A percentile compares a stretch with the other conserved stretches of the same genome.
Conservation (phyloP, 805 yeast genomes). For the Priceomyces haplophilus region DNA sequence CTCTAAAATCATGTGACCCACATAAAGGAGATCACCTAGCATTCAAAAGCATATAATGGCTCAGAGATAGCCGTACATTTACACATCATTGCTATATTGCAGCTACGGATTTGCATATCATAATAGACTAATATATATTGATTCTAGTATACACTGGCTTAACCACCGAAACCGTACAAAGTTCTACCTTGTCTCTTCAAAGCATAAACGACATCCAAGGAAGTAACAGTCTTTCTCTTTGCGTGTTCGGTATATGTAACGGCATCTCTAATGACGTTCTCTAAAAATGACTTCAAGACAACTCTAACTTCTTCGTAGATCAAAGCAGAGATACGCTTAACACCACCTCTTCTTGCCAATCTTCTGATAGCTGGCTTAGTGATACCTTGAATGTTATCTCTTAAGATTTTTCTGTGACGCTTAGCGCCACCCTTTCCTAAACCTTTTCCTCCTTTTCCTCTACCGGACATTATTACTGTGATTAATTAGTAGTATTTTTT, state of each 20-base stretch:
- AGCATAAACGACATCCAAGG: constrained; percentile 97
- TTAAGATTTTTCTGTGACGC: constrained; percentile 99
- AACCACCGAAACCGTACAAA: constrained; percentile 99
- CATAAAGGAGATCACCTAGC: neutral
- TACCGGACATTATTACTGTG: constrained; percentile 78
- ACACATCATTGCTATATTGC: too few species aligned
- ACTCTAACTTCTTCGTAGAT: constrained; percentile 99
- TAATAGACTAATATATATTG: constrained; percentile 4
- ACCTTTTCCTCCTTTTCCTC: constrained; percentile 99
- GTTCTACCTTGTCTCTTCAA: constrained; percentile 99
- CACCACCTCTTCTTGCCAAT: constrained; percentile 99
- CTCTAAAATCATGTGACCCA: neutral
- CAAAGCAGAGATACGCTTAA: constrained; percentile 98
- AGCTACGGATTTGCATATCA: constrained; percentile 1
- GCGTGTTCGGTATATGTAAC: constrained; percentile 99
- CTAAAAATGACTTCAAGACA: constrained; percentile 92
- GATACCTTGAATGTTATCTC: constrained; percentile 99
- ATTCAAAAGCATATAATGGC: neutral
- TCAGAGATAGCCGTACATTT: too few species aligned
- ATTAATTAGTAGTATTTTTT: neutral
- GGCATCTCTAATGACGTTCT: constrained; percentile 97
- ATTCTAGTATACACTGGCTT: constrained; percentile 28
- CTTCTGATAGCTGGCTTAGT: constrained; percentile 99
- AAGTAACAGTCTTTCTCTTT: constrained; percentile 99
- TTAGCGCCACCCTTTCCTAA: constrained; percentile 99